Evolutionary conservation across 2,329 filamentous ascomycete genomes (phyloP), one percentile per base, ranked within the genome.

Genomic region (Fusarium goolgardi): DNA sequence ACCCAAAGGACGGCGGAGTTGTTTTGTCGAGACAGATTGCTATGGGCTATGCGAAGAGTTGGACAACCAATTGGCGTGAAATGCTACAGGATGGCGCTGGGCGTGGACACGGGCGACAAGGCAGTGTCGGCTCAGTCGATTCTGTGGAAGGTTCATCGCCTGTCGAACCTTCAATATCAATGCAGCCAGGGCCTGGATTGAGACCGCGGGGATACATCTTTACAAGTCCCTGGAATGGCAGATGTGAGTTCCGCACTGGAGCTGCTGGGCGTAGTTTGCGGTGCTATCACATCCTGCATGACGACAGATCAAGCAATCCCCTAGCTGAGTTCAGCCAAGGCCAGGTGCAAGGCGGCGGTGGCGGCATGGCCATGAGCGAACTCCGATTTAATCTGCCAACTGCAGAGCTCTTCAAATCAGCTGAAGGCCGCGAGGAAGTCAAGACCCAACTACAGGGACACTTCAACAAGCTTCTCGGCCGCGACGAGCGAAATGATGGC

Each of bases 321-420:
- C 76, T 84, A 2, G 80, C 82, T 1, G 77, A 76, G 5, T 79
- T 78, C 37, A 75, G 67, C 18, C 63, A 77, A 4, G 63, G 73
- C 6, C 74, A 68, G 45, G 71, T 73, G 56, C 82, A 62, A 73
- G 64, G 63, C 8, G 60, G 57, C 3, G 64, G 64, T 5, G 52
- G 55, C 1, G 49, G 65, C 2, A 69, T 70, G 63, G 83, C 72
- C 15, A 72, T 97, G 27, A 96, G 93, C 77, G 95, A 97, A 78
- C 82, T 98, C 61, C 89, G 94, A 20, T 97, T 97, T 83, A 97
- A 97, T 76, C 85, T 97, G 0, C 94, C 93, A 2, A 87, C 85
- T 49, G 76, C 80, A 18, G 83, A 87, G 32, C 58, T 86, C 4
- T 82, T 86, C 46, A 74, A 76, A 20, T 73, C 77, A 2, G 75